A percentile compares a stretch with the other conserved stretches of the same genome.
These are phyloP conservation scores for Macadamia integrifolia DNA, from an alignment of 164 flowering plant genomes.

Conservation along the genomic window DNA sequence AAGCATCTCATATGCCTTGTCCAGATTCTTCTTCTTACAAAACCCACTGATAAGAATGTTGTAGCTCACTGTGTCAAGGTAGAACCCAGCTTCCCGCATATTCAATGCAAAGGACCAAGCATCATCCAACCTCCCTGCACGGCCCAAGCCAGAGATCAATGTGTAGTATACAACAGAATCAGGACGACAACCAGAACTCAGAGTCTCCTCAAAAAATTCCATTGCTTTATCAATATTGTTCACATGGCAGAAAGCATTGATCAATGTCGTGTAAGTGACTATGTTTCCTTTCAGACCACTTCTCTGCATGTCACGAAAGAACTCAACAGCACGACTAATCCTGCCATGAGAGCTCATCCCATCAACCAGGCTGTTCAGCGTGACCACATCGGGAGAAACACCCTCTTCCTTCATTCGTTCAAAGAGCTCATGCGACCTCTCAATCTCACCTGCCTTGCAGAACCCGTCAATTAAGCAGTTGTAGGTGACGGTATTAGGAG, in stretches of 20 bases:
- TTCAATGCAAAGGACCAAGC: constrained; percentile 38
- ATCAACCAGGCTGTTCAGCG: constrained; percentile 54
- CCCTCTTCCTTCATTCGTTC: constrained; percentile 44
- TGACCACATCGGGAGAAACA: constrained; percentile 40
- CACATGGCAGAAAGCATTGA: constrained; percentile 53
- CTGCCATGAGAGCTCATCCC: constrained; percentile 76
- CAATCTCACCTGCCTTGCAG: constrained; percentile 69
- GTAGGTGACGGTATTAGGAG: constrained; percentile 54
- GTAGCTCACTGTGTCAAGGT: constrained; percentile 48
- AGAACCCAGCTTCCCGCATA: constrained; percentile 59
- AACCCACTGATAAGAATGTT: constrained; percentile 60
- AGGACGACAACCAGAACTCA: constrained; percentile 25
- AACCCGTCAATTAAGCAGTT: constrained; percentile 74
- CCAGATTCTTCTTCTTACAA: constrained; percentile 55
- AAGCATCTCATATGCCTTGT: constrained; percentile 50
- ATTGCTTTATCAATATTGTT: constrained; percentile 57
- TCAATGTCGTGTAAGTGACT: constrained; percentile 51
- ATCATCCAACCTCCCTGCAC: constrained; percentile 59
- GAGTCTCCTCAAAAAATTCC: constrained; percentile 61
- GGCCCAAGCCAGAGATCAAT: constrained; percentile 62
- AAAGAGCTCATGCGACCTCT: constrained; percentile 41
- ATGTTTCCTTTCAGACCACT: constrained; percentile 55
- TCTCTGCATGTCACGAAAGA: constrained; percentile 40
- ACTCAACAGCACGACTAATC: constrained; percentile 50
- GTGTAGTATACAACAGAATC: constrained; percentile 61